Base-by-base conservation (phyloP, 768 basidiomycete genomes). In the Suillus luteus region DNA sequence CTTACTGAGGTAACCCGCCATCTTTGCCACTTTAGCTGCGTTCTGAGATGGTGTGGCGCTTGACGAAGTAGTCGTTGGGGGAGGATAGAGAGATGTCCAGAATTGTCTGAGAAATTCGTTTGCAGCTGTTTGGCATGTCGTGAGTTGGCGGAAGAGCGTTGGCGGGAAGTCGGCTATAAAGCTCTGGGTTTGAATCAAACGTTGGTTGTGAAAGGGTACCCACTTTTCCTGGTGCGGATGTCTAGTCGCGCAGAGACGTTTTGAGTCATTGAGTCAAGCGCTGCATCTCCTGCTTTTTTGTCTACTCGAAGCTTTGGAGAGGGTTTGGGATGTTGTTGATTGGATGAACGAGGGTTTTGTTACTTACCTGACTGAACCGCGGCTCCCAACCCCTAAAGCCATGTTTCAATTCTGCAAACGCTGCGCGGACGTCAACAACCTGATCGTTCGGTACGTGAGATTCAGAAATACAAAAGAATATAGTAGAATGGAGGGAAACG, bases 21-120 rank as follows among this genome's bases (percentile, higher is more conserved):
- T 97, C 78, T 93, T 96, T 8, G 86, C 83, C 0, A 90, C 91
- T 72, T 95, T 94, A 6, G 85, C 82, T 1, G 85, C 83, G 67
- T 89, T 87, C 71, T 96, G 92, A 0, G 84, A 82, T 3, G 87
- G 83, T 0, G 87, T 88, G 2, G 85, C 78, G 0, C 78, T 68
- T 5, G 80, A 77, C 3, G 85, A 73, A 0, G 83, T 80, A 7
- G 57, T 91, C 19, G 82, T 78, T 1, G 83, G 75, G 7, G 90
- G 86, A 6, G 95, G 96, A 66, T 94, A 91, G 58, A 92, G 85
- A 2, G 94, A 85, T 2, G 89, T 84, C 95, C 96, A 99, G 73
- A 95, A 98, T 73, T 99, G 97, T 35, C 96, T 88, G 15, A 99
- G 81, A 74, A 99, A 97, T 73, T 99, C 97, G 70, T 94, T 95